A percentile compares a stretch with the other conserved stretches of the same genome.
Evolutionary conservation across 208 protist species (phyloP).

Genomic region (Blastocrithidia nonstop): DNA sequence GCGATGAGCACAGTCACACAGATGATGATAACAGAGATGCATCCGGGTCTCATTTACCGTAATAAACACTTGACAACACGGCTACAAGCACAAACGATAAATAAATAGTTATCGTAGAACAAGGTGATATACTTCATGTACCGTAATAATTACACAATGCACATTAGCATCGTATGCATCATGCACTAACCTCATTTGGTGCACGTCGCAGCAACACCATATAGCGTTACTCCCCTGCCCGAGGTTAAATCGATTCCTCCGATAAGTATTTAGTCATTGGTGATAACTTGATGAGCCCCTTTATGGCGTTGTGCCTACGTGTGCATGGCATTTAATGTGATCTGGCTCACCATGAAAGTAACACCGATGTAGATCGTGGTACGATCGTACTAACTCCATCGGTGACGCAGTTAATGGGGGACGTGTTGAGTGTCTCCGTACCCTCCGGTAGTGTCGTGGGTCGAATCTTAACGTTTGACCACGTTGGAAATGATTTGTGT

Average conservation of each 20-base stretch:
- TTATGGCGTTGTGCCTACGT: slow-evolving; percentile 85
- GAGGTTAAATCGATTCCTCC: slow-evolving; percentile 11
- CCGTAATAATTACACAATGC: no score
- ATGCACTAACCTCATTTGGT: slow-evolving; percentile 41
- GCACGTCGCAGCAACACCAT: slow-evolving; percentile 14
- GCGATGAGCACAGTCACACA: no score
- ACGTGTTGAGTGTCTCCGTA: slow-evolving; percentile 82
- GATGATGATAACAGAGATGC: no score
- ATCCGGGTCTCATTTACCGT: no score
- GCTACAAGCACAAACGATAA: no score
- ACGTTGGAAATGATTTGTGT: slow-evolving; percentile 85
- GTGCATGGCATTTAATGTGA: slow-evolving; percentile 81
- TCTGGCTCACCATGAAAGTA: slow-evolving; percentile 48
- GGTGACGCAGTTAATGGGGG: slow-evolving; percentile 84
- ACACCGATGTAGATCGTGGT: slow-evolving; percentile 64
- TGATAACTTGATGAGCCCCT: slow-evolving; percentile 81
- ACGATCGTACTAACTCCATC: slow-evolving; percentile 81
- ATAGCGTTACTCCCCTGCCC: neutral
- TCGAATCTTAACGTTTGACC: slow-evolving; percentile 79
- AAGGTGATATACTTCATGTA: no score
- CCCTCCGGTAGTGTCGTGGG: slow-evolving; percentile 81
- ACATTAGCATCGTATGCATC: no score
- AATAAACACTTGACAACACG: no score
- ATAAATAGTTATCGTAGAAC: no score
- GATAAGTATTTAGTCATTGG: slow-evolving; percentile 82